Percentiles rank a stretch among this genome's conserved stretches.
Conservation (phyloP, 2,329 filamentous ascomycete species). For the Paecilomyces niveus region DNA sequence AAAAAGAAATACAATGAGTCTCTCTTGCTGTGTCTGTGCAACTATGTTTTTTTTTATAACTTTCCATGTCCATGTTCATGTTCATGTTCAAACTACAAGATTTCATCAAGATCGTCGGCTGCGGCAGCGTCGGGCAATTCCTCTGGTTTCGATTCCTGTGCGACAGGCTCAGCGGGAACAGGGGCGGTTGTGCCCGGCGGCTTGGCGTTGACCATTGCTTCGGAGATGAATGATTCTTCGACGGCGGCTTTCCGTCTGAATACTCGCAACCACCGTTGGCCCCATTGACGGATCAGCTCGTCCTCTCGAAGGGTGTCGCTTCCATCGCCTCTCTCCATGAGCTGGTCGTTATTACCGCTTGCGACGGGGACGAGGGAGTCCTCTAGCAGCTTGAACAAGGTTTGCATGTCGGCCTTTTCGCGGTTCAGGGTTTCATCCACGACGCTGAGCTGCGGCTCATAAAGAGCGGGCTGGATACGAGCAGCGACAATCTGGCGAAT, state of each 20-base stretch:
- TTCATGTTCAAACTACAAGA: neutral
- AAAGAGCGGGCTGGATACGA: slow-evolving; percentile 50
- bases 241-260: slow-evolving; percentile 77
- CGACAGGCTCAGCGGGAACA: slow-evolving; percentile 1
- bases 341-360: slow-evolving; percentile 63
- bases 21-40: neutral
- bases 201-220: slow-evolving; percentile 45
- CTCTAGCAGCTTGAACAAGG: slow-evolving; percentile 74
- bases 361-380: slow-evolving; percentile 70
- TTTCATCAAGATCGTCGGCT: neutral
- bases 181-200: slow-evolving; percentile 33
- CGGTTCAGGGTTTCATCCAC: slow-evolving; percentile 60
- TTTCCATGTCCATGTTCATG: neutral
- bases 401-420: slow-evolving; percentile 68
- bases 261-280: slow-evolving; percentile 75
- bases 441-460: slow-evolving; percentile 48
- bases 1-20: neutral
- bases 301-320: slow-evolving; percentile 47
- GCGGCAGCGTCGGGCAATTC: slow-evolving; percentile 4
- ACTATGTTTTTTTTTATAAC: neutral
- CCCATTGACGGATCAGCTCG: slow-evolving; percentile 69
- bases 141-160: slow-evolving; percentile 6
- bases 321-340: slow-evolving; percentile 60
- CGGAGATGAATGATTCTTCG: slow-evolving; percentile 66
- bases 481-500: slow-evolving; percentile 71